Evolutionary conservation across 805 yeast species (phyloP), one percentile per base, ranked within the genome.

Genomic region (Wickerhamiella cacticola): DNA sequence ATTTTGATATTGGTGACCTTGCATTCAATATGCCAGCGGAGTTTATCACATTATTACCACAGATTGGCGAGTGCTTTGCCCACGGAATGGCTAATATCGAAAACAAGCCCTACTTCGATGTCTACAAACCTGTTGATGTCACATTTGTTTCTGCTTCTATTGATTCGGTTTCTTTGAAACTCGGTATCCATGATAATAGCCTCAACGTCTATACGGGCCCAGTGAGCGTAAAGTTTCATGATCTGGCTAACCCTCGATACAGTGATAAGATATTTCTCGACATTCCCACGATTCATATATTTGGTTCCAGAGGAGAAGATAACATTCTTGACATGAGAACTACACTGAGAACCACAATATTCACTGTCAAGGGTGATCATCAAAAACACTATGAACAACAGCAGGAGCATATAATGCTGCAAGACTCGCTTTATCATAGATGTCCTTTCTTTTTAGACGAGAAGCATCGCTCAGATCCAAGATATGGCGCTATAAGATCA

Each of bases 361-460:
- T 86, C 53, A 65, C 71, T 19, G 78, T 75, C 50, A 75, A 74
- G 48, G 63, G 66, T 10, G 67, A 75, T 50, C 72, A 71, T 52
- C 60, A 59, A 0, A 69, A 70, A 10, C 72, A 74, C 38, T 63
- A 76, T 45, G 56, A 59, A 8, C 57, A 64, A 16, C 96, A 88
- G 59, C 79, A 79, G 46, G 67, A 68, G 2, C 94, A 83, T 61
- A 63, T 88, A 1, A 65, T 74, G 16, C 53, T 67, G 5, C 82
- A 85, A 56, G 98, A 92, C 68, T 82, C 83, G 0, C 86, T 95
- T 0, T 86, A 77, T 52, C 92, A 85, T 55, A 65, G 98, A 48
- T 68, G 78, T 18, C 80, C 92, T 0, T 88, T 86, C 59, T 62
- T 89, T 24, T 60, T 89, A 7, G 72, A 74, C 2, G 71, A 69